Evolutionary conservation across 441 rosid species (phyloP).

Genomic region (Pelargonium citronellum): DNA sequence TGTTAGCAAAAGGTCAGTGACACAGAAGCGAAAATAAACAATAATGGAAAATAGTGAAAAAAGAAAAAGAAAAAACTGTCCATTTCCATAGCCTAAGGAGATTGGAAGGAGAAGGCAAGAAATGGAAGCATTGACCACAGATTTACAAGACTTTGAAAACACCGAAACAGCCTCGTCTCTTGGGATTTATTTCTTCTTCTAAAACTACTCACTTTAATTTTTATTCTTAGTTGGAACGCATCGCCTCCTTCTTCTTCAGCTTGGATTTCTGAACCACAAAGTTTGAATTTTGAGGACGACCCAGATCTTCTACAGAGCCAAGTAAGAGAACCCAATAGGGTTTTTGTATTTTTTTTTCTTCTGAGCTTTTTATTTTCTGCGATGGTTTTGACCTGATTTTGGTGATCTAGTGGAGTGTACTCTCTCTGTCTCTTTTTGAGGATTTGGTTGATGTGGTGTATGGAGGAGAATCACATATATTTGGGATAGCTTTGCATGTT

Average conservation of each 20-base stretch:
- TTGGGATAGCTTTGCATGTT: constrained; percentile 11
- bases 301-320: constrained; percentile 49
- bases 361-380: constrained; percentile 13
- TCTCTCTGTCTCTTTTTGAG: neutral
- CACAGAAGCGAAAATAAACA: neutral
- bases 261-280: constrained; percentile 17
- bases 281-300: constrained; percentile 19
- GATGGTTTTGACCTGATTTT: constrained; percentile 20
- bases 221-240: constrained; percentile 1
- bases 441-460: constrained; percentile 7
- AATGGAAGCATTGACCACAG: constrained; percentile 63
- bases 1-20: neutral
- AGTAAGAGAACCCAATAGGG: constrained; percentile 35
- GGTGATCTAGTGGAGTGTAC: constrained; percentile 15
- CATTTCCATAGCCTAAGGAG: constrained; percentile 37
- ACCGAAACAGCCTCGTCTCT: constrained; percentile 38
- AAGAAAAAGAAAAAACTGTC: constrained; percentile 27
- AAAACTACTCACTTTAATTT: constrained; percentile 3
- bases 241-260: constrained; percentile 16
- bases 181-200: constrained; percentile 22
- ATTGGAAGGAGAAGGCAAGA: constrained; percentile 42
- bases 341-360: constrained; percentile 20
- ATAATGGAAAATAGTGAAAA: constrained; percentile 1
- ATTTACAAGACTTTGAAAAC: constrained; percentile 41
- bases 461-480: neutral